Conservation (phyloP, 23 red algal genomes). For the Gracilaria domingensis region DNA sequence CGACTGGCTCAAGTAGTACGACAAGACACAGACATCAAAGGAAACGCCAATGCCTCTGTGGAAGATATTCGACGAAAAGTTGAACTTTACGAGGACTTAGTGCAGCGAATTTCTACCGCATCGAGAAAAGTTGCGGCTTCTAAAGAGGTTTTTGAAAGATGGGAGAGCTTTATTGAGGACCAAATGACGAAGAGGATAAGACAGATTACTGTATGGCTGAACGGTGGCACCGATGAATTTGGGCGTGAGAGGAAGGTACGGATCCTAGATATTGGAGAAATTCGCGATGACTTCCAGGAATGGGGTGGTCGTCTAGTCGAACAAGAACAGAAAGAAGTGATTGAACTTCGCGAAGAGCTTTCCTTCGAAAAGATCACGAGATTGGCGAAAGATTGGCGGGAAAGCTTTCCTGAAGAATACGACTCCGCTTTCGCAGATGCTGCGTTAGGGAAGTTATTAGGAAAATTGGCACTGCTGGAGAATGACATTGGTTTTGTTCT, state of each 20-base stretch:
- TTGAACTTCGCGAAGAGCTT: neutral
- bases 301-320: conserved; percentile 1
- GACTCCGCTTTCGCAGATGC: conserved; percentile 7
- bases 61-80: conserved; percentile 8
- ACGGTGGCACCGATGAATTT: conserved; percentile 12
- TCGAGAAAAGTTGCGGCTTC: conserved; percentile 1
- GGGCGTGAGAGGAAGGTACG: conserved; percentile 9
- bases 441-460: conserved; percentile 4
- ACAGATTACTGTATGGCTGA: neutral
- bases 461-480: conserved; percentile 4
- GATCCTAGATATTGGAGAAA: neutral
- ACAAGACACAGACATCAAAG: neutral
- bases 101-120: neutral
- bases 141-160: conserved; percentile 15
- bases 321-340: neutral
- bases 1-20: conserved; percentile 1
- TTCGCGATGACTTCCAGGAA: neutral
- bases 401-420: conserved; percentile 27
- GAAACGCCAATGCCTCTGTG: neutral
- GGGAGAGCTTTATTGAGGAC: neutral
- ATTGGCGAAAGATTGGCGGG: neutral
- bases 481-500: conserved; percentile 20
- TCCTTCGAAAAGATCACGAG: neutral
- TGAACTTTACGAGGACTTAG: conserved; percentile 1
- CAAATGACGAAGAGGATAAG: conserved; percentile 6